Base-by-base conservation (phyloP, 768 basidiomycete genomes). In the Boletus rubescentipes region DNA sequence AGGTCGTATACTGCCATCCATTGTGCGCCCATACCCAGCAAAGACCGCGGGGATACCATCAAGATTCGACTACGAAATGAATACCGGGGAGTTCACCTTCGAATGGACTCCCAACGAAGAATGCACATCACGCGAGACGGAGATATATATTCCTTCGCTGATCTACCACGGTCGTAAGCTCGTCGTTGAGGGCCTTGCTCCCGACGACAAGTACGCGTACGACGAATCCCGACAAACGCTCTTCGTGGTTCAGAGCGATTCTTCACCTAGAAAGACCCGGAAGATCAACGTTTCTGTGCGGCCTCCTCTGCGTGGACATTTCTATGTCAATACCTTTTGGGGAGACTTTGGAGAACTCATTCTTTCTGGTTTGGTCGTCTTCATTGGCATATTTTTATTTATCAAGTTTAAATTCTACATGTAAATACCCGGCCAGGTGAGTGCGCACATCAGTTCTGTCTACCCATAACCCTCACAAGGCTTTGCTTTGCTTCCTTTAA, bases 21-120 rank as follows among this genome's bases (percentile, higher is more conserved):
- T 97, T 47, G 92, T 96, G 23, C 84, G 96, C 2, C 96, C 96
- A 4, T 97, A 98, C 68, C 83, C 93, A 1, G 84, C 92, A 46
- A 96, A 95, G 67, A 89, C 87, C 0, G 90, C 93, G 1, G 96
- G 96, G 11, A 82, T 90, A 15, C 95, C 94, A 0, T 65, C 86
- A 9, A 72, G 71, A 6, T 87, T 87, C 61, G 77, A 82, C 16
- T 96, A 93, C 68, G 89, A 93, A 68, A 79, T 89, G 77, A 88
- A 82, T 50, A 84, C 83, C 0, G 88, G 89, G 3, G 67, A 70
- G 10, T 87, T 91, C 63, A 72, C 69, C 1, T 91, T 79, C 60
- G 80, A 81, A 62, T 93, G 89, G 90, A 69, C 71, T 23, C 57
- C 66, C 0, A 0, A 54, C 60, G 9, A 58, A 37, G 50, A 53